Evolutionary conservation across 164 flowering plant species (phyloP), one percentile per base, ranked within the genome.

Genomic region (Buxus sempervirens): DNA sequence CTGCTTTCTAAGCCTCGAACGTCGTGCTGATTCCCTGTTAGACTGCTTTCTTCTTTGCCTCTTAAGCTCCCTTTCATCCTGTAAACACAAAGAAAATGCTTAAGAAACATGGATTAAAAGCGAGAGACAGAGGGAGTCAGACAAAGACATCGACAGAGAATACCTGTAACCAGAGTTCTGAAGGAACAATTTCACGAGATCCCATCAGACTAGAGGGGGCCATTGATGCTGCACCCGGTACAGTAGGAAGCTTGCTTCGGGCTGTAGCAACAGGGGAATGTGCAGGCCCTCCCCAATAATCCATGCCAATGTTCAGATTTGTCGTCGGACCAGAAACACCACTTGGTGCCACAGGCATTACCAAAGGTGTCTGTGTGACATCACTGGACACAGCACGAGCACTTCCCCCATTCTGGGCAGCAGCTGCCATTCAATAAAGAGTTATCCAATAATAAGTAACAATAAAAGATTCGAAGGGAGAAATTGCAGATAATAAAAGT

Each of bases 1-100:
- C 80, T 77, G 80, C 77, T 77, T 77, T 72, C 77, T 73, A 54
- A 77, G 66, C 60, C 80, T 73, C 55, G 80, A 77, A 9, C 80
- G 77, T 0, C 80, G 72, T 54, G 80, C 80, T 42, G 80, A 77
- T 56, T 77, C 80, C 71, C 80, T 73, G 63, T 77, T 77, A 41
- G 80, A 77, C 64, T 77, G 80, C 56, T 77, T 77, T 42, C 80
- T 77, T 58, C 75, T 60, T 68, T 77, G 80, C 72, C 77, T 67
- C 62, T 77, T 77, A 55, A 77, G 70, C 72, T 77, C 80, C 65
- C 77, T 73, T 38, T 77, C 80, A 60, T 77, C 80, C 80, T 77
- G 72, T 7, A 69, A 24, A 23, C 15, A 72, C n/a, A 45, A 60
- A 56, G 25, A 9, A 12, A 49, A 53, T 14, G 28, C 58, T 26